Evolutionary conservation across 1,284 basidiomycete species (phyloP), one percentile per base, ranked within the genome.

Genomic region (Hypsizygus ulmarius): DNA sequence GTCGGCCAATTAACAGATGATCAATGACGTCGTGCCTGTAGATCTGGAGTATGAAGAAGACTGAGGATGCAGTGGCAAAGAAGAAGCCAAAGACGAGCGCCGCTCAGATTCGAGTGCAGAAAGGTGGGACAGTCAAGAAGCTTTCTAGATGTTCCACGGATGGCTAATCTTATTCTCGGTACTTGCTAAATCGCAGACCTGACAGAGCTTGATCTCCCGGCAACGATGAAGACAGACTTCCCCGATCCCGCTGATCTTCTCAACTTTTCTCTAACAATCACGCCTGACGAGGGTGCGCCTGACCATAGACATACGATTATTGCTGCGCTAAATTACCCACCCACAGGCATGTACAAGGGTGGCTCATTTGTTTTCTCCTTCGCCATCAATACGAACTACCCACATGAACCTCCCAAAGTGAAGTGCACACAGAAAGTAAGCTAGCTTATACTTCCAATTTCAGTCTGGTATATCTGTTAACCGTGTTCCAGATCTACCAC

Each of bases 31-130:
- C 27, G 45, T 43, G 38, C 37, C 19, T 12, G 14, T 21, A 97
- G 94, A 96, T 97, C 63, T 97, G 94, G 89, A 91, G 85, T 59
- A 90, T 97, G 84, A 97, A 97, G 84, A 96, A 97, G 84, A 90
- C 84, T 61, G 90, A 95, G 74, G 90, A 95, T 65, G 90, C 90
- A 49, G 90, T 91, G 45, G 84, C 87, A 12, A 96, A 93, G 85
- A 95, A 85, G 82, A 92, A 89, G 77, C 93, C 94, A 39, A 97
- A 97, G 82, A 97, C 92, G 43, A 93, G 90, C 60, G 94, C 96
- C 9, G 96, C 97, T 28, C 95, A 98, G 70, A 89, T 99, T 64
- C 85, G 96, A 47, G 94, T 98, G 11, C 97, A 99, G 78, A 99
- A 99, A 78, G 96, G 96, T 94, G 56, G 18, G 19, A 29, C 51